Evolutionary conservation across 2,329 filamentous ascomycete species (phyloP).

Genomic region (Phaeophleospora eucalypticola): DNA sequence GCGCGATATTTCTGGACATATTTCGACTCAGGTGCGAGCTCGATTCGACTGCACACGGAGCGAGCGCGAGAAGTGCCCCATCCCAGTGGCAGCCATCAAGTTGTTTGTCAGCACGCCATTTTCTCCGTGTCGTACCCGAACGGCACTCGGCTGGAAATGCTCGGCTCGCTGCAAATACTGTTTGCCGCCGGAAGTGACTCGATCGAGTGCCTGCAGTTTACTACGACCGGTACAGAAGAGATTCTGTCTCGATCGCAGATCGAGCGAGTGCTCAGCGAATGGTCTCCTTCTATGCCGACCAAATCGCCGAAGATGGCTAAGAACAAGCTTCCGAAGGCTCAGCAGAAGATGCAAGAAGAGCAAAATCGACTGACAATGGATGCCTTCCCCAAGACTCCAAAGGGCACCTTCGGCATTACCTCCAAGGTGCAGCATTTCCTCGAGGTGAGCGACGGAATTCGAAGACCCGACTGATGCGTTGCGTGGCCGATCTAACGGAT

Average conservation of each 20-base stretch:
- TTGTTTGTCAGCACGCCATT: slow-evolving; percentile 72
- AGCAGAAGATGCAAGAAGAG: slow-evolving; percentile 40
- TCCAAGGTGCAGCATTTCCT: slow-evolving; percentile 56
- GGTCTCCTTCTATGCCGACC: slow-evolving; percentile 46
- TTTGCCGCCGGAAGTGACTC: slow-evolving; percentile 70
- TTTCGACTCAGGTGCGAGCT: slow-evolving; percentile 79
- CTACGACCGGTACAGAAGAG: slow-evolving; percentile 72
- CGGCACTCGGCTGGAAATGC: slow-evolving; percentile 53
- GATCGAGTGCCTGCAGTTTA: slow-evolving; percentile 81
- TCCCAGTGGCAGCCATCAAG: slow-evolving; percentile 62
- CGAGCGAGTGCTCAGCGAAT: slow-evolving; percentile 43
- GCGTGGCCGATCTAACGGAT: slow-evolving; percentile 12
- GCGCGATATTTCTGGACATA: slow-evolving; percentile 87
- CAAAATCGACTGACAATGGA: slow-evolving; percentile 43
- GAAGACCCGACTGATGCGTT: slow-evolving; percentile 3
- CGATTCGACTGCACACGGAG: slow-evolving; percentile 81
- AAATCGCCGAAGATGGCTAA: slow-evolving; percentile 55
- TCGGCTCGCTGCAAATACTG: slow-evolving; percentile 71
- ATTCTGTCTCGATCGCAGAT: slow-evolving; percentile 68
- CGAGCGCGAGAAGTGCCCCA: slow-evolving; percentile 56
- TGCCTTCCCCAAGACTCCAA: slow-evolving; percentile 43
- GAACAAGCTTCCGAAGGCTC: slow-evolving; percentile 40
- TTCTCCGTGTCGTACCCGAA: slow-evolving; percentile 88
- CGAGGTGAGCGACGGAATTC: slow-evolving; percentile 46
- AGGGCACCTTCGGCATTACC: slow-evolving; percentile 53